Base-by-base conservation (phyloP, 2,329 filamentous ascomycete species). In the Fusarium sp. region DNA sequence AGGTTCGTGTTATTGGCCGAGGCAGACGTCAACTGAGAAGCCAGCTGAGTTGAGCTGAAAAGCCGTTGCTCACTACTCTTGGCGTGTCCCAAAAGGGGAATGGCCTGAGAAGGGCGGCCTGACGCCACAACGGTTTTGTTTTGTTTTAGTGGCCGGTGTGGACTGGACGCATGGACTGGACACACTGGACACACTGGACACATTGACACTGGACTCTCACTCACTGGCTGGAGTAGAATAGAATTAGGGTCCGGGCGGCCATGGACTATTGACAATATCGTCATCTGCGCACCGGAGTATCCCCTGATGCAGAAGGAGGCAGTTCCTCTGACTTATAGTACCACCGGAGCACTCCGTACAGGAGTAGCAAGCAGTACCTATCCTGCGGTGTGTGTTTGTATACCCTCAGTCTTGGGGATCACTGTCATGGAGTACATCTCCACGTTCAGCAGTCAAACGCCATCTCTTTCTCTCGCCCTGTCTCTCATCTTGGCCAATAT, bases 31-130 rank as follows among this genome's bases (percentile, higher is more conserved):
- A 65, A 65, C 46, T 51, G 53, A 65, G 60, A 61, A 58, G 48
- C 51, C 52, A 72, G 70, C 70, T 71, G 70, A 71, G 70, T 63
- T 65, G 71, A 73, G 71, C 71, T 73, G 71, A 73, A 71, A 73
- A 73, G 71, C 71, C 71, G 71, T 73, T 73, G 62, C 49, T 56
- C 50, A 48, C 64, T 54, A 62, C 60, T 56, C 71, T 73, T 72
- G 63, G 68, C 61, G 49, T 50, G 35, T 45, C 57, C 71, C 46
- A 48, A 57, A 62, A 65, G 33, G 61, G 71, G 71, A 41, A 63
- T 73, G 54, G 62, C 49, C 20, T 40, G n/a, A 25, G 6, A 44
- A 60, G 67, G 65, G 58, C 68, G 66, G 60, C 65, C 53, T 64
- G 62, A 56, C 61, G 71, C 71, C 70, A 73, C 71, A 73, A 73